These are phyloP conservation scores for Cynanchum wilfordii DNA, from an alignment of 257 asterid genomes.

Conservation along the genomic window DNA sequence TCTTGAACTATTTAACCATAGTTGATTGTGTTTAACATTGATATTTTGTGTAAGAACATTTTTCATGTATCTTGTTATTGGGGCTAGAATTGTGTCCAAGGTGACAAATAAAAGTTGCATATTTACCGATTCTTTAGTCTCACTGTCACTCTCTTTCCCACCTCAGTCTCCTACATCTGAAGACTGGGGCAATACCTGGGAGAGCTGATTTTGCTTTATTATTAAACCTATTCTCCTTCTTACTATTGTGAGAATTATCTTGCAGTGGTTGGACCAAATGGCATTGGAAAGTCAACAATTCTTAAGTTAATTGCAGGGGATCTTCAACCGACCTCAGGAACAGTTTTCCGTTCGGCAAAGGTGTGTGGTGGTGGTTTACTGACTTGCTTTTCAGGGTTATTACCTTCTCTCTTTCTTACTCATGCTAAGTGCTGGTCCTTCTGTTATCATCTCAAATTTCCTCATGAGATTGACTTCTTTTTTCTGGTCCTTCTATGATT, in stretches of 20 bases:
- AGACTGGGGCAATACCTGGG: neutral
- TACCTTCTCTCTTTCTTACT: neutral
- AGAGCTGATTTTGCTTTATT: neutral
- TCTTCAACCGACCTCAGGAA: conserved; percentile 96
- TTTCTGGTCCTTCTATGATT: neutral
- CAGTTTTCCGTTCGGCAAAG: conserved; percentile 98
- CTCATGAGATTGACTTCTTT: neutral
- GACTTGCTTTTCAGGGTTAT: neutral
- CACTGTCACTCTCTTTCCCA: neutral
- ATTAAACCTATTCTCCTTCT: neutral
- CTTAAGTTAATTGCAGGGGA: conserved; percentile 94
- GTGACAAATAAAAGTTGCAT: neutral
- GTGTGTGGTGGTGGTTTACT: conserved; percentile 30
- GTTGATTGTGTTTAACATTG: neutral
- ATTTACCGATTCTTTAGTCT: neutral
- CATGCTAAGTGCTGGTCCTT: neutral
- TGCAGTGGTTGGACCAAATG: conserved; percentile 99
- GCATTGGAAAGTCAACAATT: conserved; percentile 94
- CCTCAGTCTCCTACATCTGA: neutral
- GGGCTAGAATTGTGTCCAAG: neutral
- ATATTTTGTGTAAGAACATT: neutral
- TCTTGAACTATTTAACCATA: too few species aligned
- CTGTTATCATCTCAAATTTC: neutral
- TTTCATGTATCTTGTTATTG: too few species aligned
- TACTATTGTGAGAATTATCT: conserved; percentile 8